Conservation (phyloP, 306 rosid species). For the Cucurbita maxima region DNA sequence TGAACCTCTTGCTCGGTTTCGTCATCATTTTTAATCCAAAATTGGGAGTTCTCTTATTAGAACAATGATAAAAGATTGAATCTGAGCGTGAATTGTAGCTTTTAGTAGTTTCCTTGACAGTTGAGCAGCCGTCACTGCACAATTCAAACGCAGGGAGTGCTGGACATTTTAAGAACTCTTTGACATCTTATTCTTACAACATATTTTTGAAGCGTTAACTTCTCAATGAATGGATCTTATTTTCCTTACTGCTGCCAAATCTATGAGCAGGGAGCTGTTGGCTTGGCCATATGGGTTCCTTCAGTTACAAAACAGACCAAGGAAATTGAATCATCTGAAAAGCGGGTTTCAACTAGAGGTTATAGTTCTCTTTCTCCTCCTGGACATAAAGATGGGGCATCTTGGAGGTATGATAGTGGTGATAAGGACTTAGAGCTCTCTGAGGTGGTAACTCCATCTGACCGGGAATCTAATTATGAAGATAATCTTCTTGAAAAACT, state of each 20-base stretch:
- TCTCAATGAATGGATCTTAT: not conserved
- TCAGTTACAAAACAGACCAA: constrained; percentile 66
- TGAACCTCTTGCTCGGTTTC: not conserved
- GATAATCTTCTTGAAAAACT: constrained; percentile 63
- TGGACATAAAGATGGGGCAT: constrained; percentile 33
- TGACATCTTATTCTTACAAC: not conserved
- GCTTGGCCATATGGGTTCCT: constrained; percentile 99
- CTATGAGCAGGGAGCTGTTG: constrained; percentile 78
- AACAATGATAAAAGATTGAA: not conserved
- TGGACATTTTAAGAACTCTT: not conserved
- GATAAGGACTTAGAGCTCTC: constrained; percentile 52
- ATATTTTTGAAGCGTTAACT: not conserved
- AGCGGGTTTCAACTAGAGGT: constrained; percentile 39
- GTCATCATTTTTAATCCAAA: not conserved
- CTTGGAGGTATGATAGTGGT: constrained; percentile 26
- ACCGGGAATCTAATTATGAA: constrained; percentile 36
- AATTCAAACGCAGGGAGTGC: not conserved
- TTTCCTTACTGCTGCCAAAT: not conserved
- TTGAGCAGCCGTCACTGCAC: not conserved
- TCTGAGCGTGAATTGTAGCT: not conserved
- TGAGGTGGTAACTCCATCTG: constrained; percentile 26
- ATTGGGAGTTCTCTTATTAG: not conserved
- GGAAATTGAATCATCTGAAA: constrained; percentile 49
- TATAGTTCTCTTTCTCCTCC: constrained; percentile 45
- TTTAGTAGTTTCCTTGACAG: not conserved